Evolutionary conservation across 352 stramenopile species (phyloP).

Genomic region (Saprolegnia parasitica): DNA sequence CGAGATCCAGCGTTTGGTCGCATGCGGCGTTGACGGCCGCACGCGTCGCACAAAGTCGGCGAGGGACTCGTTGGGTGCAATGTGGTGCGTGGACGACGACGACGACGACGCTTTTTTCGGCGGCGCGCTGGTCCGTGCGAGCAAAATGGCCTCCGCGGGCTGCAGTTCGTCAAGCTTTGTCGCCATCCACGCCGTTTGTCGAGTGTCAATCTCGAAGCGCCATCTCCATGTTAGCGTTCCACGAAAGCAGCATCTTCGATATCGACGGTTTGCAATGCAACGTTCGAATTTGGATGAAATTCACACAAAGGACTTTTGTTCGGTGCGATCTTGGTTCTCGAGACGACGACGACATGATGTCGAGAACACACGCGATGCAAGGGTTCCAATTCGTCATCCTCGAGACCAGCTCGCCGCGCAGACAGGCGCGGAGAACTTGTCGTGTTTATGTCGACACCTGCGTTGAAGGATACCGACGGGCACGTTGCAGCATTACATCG

Average conservation of each 20-base stretch:
- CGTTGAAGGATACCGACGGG: too few relatives aligned
- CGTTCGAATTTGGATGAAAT: background rate
- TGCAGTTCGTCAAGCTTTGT: conserved; percentile 16
- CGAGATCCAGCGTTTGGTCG: conserved; percentile 16
- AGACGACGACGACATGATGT: too few relatives aligned
- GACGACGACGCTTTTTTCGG: background rate
- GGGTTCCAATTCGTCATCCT: too few relatives aligned
- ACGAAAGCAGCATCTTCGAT: background rate
- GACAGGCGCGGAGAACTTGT: too few relatives aligned
- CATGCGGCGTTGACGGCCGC: background rate
- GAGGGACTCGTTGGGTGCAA: background rate
- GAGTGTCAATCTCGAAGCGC: background rate
- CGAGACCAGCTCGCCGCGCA: too few relatives aligned
- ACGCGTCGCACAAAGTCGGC: background rate
- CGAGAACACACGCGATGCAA: too few relatives aligned
- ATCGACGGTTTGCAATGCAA: background rate
- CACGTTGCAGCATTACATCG: too few relatives aligned
- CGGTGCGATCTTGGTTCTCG: background rate
- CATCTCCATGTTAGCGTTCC: background rate
- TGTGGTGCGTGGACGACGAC: background rate
- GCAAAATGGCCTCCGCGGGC: background rate
- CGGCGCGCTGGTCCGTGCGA: background rate
- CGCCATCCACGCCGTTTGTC: background rate
- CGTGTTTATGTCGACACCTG: too few relatives aligned
- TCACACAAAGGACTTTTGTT: background rate